phyloP scores from a whole-genome alignment of 345 rosid genomes.

The Heritiera littoralis region DNA sequence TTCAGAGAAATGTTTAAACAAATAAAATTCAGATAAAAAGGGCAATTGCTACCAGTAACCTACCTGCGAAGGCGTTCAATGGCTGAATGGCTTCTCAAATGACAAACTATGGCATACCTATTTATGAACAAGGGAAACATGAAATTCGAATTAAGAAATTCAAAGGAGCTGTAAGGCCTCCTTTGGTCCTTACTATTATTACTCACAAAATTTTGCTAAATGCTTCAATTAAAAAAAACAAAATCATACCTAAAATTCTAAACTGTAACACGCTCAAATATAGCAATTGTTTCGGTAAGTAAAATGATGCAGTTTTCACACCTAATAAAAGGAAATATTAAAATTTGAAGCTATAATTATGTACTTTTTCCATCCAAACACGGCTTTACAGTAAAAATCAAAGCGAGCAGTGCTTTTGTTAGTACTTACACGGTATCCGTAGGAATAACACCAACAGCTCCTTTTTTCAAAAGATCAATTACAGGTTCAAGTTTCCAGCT shows the following conservation, averaged over 20 bases:
- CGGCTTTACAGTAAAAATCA: neutral
- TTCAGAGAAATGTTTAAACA: neutral
- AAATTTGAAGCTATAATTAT: neutral
- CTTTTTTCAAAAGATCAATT: constrained; percentile 65
- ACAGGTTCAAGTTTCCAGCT: constrained; percentile 71
- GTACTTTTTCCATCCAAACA: neutral
- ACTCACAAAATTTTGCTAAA: neutral
- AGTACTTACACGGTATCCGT: constrained; percentile 74
- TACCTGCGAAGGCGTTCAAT: constrained; percentile 93
- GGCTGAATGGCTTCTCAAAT: constrained; percentile 69
- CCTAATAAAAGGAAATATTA: neutral
- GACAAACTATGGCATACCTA: constrained; percentile 79
- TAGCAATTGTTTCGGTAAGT: neutral
- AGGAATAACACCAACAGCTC: constrained; percentile 95
- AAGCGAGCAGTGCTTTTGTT: neutral
- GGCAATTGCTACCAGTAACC: neutral
- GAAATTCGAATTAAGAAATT: neutral
- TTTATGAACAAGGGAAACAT: constrained; percentile 16
- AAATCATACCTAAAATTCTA: neutral
- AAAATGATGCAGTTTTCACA: neutral
- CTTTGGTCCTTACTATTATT: neutral
- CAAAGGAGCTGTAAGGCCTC: neutral
- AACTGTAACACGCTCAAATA: neutral
- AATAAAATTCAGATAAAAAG: constrained; percentile 3
- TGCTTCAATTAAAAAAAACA: neutral